Conservation (phyloP, 2,329 filamentous ascomycete species). For the Colletotrichum eleusines region DNA sequence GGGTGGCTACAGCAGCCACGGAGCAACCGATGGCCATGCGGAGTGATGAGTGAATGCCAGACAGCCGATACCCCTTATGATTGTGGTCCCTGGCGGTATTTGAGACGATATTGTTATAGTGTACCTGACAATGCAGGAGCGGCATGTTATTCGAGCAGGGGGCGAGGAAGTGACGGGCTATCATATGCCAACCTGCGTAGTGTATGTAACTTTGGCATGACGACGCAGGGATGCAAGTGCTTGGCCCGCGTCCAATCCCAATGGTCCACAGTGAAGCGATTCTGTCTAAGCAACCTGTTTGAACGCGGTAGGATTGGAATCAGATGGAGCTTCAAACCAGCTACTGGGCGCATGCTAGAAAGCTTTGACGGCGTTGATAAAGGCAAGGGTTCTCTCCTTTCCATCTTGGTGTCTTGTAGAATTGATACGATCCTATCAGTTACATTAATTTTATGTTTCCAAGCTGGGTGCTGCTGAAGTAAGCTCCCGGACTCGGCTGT, state of each 20-base stretch:
- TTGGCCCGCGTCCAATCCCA: background rate
- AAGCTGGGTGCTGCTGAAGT: background rate
- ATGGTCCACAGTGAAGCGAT: background rate
- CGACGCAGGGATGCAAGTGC: background rate
- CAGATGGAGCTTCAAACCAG: background rate
- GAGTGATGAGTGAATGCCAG: slow-evolving; percentile 27
- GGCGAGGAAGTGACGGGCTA: background rate
- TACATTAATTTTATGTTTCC: background rate
- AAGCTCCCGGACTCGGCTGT: background rate
- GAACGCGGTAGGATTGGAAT: background rate
- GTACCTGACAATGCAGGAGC: slow-evolving; percentile 21
- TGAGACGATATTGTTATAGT: slow-evolving; percentile 11
- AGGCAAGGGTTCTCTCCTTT: background rate
- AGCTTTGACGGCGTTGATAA: background rate
- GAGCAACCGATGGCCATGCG: slow-evolving; percentile 6
- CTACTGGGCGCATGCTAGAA: background rate
- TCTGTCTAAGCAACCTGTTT: background rate
- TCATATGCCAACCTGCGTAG: background rate
- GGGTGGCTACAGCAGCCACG: background rate
- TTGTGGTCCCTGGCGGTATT: slow-evolving; percentile 12
- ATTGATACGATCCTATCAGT: background rate
- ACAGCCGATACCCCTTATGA: slow-evolving; percentile 21
- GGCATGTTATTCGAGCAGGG: background rate
- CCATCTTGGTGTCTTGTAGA: background rate
- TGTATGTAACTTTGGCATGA: background rate